Percentiles rank a stretch among this genome's conserved stretches.
phyloP scores from a whole-genome alignment of 1,284 basidiomycete genomes.

The Exobasidium cylindrosporum region DNA sequence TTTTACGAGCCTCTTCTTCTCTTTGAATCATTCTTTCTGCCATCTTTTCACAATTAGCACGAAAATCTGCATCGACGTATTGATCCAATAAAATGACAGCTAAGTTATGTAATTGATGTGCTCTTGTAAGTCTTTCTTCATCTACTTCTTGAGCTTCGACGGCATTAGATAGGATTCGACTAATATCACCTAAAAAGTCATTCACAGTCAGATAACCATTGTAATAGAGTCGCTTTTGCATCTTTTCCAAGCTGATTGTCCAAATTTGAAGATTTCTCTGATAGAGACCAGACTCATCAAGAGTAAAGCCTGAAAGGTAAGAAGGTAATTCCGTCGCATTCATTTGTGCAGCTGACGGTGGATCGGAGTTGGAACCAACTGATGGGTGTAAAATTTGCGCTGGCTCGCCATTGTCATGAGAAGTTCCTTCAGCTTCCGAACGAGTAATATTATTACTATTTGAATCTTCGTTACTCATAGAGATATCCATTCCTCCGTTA shows the following conservation, averaged over 20 bases:
- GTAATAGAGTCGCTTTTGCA: slow-evolving; percentile 81
- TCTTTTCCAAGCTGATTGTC: slow-evolving; percentile 68
- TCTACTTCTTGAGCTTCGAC: slow-evolving; percentile 64
- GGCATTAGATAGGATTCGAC: slow-evolving; percentile 85
- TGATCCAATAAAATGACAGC: slow-evolving; percentile 77
- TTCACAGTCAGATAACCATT: slow-evolving; percentile 82
- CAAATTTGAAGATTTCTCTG: slow-evolving; percentile 45
- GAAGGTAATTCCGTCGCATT: background rate
- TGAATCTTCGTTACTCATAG: background rate
- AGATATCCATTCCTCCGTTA: background rate
- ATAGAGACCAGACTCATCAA: slow-evolving; percentile 20
- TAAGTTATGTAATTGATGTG: slow-evolving; percentile 84
- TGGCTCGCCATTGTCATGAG: background rate
- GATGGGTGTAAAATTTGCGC: no score
- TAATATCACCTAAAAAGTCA: slow-evolving; percentile 82
- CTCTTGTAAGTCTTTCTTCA: slow-evolving; percentile 69
- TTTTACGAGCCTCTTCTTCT: slow-evolving; percentile 56
- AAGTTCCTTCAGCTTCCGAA: background rate
- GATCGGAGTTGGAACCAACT: slow-evolving; percentile 5
- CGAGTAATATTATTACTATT: background rate
- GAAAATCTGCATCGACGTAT: slow-evolving; percentile 80
- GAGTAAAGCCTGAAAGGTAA: background rate
- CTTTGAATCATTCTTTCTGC: slow-evolving; percentile 72
- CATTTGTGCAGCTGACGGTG: background rate
- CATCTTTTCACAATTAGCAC: slow-evolving; percentile 83